These are phyloP conservation scores for Ascoidea rubescens DNA, from an alignment of 805 yeast genomes.

Conservation along the genomic window DNA sequence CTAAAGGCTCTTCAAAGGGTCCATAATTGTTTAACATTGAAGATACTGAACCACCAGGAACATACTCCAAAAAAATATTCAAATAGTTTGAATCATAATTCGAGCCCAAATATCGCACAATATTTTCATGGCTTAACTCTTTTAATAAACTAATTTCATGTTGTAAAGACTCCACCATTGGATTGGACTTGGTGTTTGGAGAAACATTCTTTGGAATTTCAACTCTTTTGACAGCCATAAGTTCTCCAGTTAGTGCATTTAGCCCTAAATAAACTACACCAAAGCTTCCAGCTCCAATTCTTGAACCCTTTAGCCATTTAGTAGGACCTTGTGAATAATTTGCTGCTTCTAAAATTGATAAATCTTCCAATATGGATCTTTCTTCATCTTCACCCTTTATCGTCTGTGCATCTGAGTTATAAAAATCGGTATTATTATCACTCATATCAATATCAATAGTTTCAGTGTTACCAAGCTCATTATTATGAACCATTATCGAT, in stretches of 20 bases:
- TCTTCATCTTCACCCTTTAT: too few species aligned
- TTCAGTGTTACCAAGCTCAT: not conserved
- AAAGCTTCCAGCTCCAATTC: constrained; percentile 90
- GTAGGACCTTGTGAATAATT: constrained; percentile 40
- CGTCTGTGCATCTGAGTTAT: not conserved
- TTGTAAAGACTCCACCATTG: constrained; percentile 64
- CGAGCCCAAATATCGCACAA: constrained; percentile 46
- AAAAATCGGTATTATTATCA: not conserved
- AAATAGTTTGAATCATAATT: constrained; percentile 8
- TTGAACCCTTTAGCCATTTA: constrained; percentile 85
- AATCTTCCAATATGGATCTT: constrained; percentile 15
- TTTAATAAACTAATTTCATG: constrained; percentile 28
- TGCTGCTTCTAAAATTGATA: constrained; percentile 15
- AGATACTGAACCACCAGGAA: constrained; percentile 34
- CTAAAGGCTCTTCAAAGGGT: constrained; percentile 47
- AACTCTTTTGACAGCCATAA: constrained; percentile 96
- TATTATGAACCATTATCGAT: not conserved
- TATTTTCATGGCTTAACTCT: constrained; percentile 42
- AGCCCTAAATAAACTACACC: constrained; percentile 89
- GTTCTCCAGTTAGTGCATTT: constrained; percentile 84
- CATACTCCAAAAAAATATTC: constrained; percentile 23
- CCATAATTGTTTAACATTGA: constrained; percentile 45
- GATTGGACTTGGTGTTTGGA: constrained; percentile 10
- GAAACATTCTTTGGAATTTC: constrained; percentile 34
- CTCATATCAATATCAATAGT: not conserved